Conservation (phyloP, 208 protist genomes). For the Wallacemonas rigidus region DNA sequence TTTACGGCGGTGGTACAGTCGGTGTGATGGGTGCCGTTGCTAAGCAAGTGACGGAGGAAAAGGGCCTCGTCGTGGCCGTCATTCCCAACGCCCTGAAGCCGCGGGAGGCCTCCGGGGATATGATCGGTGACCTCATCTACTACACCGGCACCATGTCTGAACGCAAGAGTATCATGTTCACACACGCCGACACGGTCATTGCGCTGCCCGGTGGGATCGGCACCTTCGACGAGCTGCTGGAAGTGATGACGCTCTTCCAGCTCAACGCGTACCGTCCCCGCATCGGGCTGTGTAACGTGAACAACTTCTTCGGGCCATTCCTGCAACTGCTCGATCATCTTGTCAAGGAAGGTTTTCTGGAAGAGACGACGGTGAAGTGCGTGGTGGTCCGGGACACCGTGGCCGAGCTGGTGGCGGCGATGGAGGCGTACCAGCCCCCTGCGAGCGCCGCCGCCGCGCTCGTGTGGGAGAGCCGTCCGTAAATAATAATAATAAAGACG, state of each 20-base stretch:
- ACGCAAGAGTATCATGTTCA: conserved; percentile 88
- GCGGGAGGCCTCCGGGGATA: conserved; percentile 57
- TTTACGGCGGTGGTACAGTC: conserved; percentile 82
- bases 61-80: conserved; percentile 57
- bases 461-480: conserved; percentile 54
- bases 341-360: conserved; percentile 67
- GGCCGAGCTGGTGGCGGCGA: conserved; percentile 48
- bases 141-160: conserved; percentile 77
- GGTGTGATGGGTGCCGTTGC: conserved; percentile 83
- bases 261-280: conserved; percentile 70
- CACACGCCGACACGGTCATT: conserved; percentile 60
- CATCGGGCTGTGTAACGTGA: conserved; percentile 75
- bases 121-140: conserved; percentile 65
- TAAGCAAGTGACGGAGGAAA: conserved; percentile 26
- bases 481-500: conserved; percentile 18
- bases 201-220: conserved; percentile 78
- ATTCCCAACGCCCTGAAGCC: conserved; percentile 56
- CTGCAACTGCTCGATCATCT: conserved; percentile 55
- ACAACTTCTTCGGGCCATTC: conserved; percentile 76
- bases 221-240: conserved; percentile 86
- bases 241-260: conserved; percentile 84
- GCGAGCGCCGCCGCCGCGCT: conserved; percentile 29
- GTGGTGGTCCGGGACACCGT: conserved; percentile 53
- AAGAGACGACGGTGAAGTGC: conserved; percentile 31
- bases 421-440: conserved; percentile 43